Base-by-base conservation (phyloP, 306 rosid species). In the Aeschynomene evenia region DNA sequence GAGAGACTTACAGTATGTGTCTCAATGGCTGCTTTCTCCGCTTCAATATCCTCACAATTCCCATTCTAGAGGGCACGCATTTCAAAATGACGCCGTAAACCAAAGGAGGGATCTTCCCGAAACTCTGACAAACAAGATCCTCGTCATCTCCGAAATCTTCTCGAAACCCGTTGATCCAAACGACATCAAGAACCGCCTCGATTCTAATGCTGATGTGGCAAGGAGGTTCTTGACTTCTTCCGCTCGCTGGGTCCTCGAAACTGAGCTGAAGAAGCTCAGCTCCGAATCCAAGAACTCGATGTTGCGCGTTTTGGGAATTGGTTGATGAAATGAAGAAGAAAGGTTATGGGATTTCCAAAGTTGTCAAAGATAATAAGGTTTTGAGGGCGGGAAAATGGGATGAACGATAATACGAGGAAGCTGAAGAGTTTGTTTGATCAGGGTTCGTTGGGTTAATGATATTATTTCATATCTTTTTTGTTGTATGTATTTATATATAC, bases 141-240 rank as follows among this genome's bases (percentile, higher is more conserved):
- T 84, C 37, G 59, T 45, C 0, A 45, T 45, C 19, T 45, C 77
- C 21, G 85, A 91, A 3, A 53, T 88, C 15, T 90, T 87, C 78
- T 53, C 87, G 0, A 79, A 79, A 50, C 20, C 63, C 4, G 56
- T 4, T 26, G 80, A 36, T 57, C 49, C 13, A n/a, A 54, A 74
- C 66, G 89, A 82, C 9, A 28, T 82, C 72, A 80, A 73, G 68
- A 85, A 75, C 39, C 87, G 62, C 15, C 72, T 90, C 43, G 96
- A 83, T n/a, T 77, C 83, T 15, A 77, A 68, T 45, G 85, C 80
- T 1, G 89, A 88, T 26, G 83, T 68, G 6, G 95, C 92, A 0
- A 73, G 75, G 81, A 81, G 89, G 75, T 80, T 94, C 75, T 94
- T 90, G n/a, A n/a, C n/a, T n/a, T n/a, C n/a, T n/a, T n/a, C n/a